Percentiles rank a stretch among this genome's conserved stretches.
These are phyloP conservation scores for Globisporangium heterothallicum DNA, from an alignment of 352 stramenopile species.

Conservation along the genomic window DNA sequence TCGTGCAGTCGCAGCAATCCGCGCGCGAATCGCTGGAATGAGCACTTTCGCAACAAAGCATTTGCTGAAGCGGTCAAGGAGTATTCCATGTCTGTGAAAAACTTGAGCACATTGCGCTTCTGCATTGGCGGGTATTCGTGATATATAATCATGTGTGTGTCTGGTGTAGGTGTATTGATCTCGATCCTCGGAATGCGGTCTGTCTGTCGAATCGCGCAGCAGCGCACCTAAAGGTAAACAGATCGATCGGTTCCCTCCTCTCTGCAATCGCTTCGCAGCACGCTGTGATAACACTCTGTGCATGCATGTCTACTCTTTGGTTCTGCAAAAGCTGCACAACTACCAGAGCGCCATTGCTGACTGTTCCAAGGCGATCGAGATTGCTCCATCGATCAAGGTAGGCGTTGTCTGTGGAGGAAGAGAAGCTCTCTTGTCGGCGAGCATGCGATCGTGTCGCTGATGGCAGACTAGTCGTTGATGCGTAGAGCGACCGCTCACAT, in stretches of 20 bases:
- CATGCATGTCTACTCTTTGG: neutral
- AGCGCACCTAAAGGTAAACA: slow-evolving; percentile 55
- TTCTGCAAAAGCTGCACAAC: slow-evolving; percentile 22
- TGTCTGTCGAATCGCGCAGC: slow-evolving; percentile 66
- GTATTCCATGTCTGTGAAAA: slow-evolving; percentile 61
- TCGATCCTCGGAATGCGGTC: slow-evolving; percentile 31
- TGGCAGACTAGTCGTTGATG: slow-evolving; percentile 52
- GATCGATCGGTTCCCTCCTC: too few species aligned
- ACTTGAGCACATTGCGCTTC: neutral
- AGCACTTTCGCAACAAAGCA: slow-evolving; percentile 32
- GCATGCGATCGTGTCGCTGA: too few species aligned
- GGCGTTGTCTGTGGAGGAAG: too few species aligned
- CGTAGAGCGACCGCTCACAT: slow-evolving; percentile 43
- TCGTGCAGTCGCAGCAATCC: slow-evolving; percentile 27
- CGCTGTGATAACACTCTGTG: too few species aligned
- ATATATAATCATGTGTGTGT: neutral
- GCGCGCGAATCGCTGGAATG: slow-evolving; percentile 64
- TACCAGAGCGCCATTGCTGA: slow-evolving; percentile 38
- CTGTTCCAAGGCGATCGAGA: slow-evolving; percentile 37
- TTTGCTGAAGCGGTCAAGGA: slow-evolving; percentile 30
- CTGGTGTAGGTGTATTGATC: slow-evolving; percentile 35
- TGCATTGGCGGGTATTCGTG: neutral
- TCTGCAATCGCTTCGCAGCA: too few species aligned
- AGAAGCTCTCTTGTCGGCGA: too few species aligned
- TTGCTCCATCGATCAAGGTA: slow-evolving; percentile 59